Evolutionary conservation across 116 monocot genomes (phyloP).

Genomic region (Thalassia testudinum): DNA sequence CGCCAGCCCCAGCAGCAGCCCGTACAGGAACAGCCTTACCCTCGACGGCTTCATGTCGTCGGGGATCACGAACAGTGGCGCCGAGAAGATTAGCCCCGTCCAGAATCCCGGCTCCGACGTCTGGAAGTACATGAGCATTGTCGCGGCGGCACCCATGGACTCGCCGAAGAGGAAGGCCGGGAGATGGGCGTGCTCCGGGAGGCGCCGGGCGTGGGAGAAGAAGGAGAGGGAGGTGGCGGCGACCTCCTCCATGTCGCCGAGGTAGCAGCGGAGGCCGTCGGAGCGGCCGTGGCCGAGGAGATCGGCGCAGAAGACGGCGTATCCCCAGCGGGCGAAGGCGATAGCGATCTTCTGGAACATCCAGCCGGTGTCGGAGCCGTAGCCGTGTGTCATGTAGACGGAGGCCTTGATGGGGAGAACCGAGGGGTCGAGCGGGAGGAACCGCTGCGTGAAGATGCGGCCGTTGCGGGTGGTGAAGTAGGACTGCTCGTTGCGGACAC

Average conservation of each 20-base stretch:
- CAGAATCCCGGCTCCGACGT: slow-evolving; percentile 27
- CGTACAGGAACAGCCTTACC: slow-evolving; percentile 50
- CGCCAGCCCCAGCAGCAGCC: slow-evolving; percentile 67
- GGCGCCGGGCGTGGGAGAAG: slow-evolving; percentile 36
- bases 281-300: slow-evolving; percentile 92
- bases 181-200: slow-evolving; percentile 8
- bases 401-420: slow-evolving; percentile 34
- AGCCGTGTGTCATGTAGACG: slow-evolving; percentile 93
- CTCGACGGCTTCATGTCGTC: slow-evolving; percentile 83
- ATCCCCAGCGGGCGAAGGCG: slow-evolving; percentile 70
- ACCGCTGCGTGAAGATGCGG: slow-evolving; percentile 76
- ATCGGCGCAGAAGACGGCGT: slow-evolving; percentile 85
- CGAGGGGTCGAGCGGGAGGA: slow-evolving; percentile 36
- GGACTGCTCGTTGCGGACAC: slow-evolving; percentile 53
- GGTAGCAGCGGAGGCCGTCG: slow-evolving; percentile 73
- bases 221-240: slow-evolving; percentile 58
- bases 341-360: slow-evolving; percentile 93
- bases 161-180: slow-evolving; percentile 88
- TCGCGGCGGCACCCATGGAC: slow-evolving; percentile 71
- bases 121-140: slow-evolving; percentile 61
- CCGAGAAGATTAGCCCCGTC: slow-evolving; percentile 80
- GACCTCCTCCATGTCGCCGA: slow-evolving; percentile 66
- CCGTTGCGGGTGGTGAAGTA: slow-evolving; percentile 48
- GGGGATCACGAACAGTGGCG: slow-evolving; percentile 75
- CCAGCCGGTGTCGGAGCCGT: slow-evolving; percentile 89